These are phyloP conservation scores for Pseudocercospora fuligena DNA, from an alignment of 2,329 filamentous ascomycete species.

Conservation along the genomic window DNA sequence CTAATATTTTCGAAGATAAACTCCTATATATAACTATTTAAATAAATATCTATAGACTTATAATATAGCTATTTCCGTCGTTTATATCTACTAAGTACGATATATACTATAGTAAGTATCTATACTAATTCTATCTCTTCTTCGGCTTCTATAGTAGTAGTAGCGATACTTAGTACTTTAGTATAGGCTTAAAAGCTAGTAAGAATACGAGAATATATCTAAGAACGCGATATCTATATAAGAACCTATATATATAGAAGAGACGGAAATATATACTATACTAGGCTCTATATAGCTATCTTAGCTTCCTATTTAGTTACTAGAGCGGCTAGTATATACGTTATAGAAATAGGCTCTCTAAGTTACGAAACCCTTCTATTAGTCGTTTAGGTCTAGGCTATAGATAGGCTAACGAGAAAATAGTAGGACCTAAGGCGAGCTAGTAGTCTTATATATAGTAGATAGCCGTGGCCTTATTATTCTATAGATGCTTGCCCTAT, in stretches of 20 bases:
- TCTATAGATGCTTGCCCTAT: neutral
- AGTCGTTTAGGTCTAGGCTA: neutral
- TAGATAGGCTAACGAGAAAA: neutral
- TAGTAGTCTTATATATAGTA: neutral
- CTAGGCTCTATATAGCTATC: neutral
- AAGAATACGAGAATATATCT: no score
- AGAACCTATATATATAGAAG: neutral
- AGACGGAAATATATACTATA: neutral
- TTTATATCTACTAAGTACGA: neutral
- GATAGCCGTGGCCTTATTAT: neutral
- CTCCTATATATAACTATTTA: neutral
- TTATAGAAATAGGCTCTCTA: neutral
- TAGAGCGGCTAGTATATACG: neutral
- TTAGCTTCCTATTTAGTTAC: neutral
- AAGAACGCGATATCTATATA: neutral
- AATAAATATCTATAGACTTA: neutral
- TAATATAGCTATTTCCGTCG: neutral
- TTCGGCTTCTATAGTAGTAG: neutral
- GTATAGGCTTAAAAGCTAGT: neutral
- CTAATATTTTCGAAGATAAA: neutral
- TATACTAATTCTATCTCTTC: neutral
- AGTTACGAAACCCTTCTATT: neutral
- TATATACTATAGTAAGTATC: neutral
- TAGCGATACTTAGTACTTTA: neutral
- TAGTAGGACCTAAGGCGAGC: neutral